A percentile compares a stretch with the other conserved stretches of the same genome.
Conservation (phyloP, 148 eudicot genomes). For the Fagopyrum esculentum region DNA sequence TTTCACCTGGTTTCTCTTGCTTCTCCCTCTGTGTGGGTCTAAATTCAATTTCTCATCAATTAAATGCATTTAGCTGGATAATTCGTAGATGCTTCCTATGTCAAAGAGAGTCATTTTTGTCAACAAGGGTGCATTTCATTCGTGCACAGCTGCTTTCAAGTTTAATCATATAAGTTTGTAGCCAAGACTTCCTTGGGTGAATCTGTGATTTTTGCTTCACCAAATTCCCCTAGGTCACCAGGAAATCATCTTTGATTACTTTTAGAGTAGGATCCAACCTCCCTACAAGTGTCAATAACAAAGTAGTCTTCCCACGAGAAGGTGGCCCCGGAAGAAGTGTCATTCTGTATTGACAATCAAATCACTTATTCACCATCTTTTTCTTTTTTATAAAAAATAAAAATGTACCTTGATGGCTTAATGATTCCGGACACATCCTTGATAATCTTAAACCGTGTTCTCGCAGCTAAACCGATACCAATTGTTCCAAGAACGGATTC, state of each 20-base stretch:
- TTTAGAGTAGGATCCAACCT: slow-evolving; percentile 65
- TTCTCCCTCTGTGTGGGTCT: too few species aligned
- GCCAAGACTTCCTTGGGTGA: too few species aligned
- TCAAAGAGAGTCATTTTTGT: too few species aligned
- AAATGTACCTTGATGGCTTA: slow-evolving; percentile 71
- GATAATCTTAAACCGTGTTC: slow-evolving; percentile 66
- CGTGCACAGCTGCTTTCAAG: too few species aligned
- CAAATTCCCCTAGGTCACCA: too few species aligned
- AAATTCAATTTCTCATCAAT: too few species aligned
- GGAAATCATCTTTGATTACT: slow-evolving; percentile 23
- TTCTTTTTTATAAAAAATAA: neutral
- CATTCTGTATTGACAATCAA: slow-evolving; percentile 40
- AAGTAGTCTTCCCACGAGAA: slow-evolving; percentile 90
- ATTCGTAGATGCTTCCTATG: too few species aligned
- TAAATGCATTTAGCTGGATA: too few species aligned
- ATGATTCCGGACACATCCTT: slow-evolving; percentile 73
- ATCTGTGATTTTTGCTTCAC: too few species aligned
- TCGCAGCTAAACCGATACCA: slow-evolving; percentile 53
- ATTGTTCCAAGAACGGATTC: slow-evolving; percentile 45
- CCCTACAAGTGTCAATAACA: slow-evolving; percentile 88
- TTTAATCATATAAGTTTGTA: too few species aligned
- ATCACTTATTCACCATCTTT: neutral
- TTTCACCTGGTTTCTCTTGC: too few species aligned
- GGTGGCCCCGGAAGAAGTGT: slow-evolving; percentile 89
- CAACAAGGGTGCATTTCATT: too few species aligned